A percentile compares a stretch with the other conserved stretches of the same genome.
Evolutionary conservation across 1,139 yeast genomes (phyloP).

Genomic region (Kluyveromyces marxianus): DNA sequence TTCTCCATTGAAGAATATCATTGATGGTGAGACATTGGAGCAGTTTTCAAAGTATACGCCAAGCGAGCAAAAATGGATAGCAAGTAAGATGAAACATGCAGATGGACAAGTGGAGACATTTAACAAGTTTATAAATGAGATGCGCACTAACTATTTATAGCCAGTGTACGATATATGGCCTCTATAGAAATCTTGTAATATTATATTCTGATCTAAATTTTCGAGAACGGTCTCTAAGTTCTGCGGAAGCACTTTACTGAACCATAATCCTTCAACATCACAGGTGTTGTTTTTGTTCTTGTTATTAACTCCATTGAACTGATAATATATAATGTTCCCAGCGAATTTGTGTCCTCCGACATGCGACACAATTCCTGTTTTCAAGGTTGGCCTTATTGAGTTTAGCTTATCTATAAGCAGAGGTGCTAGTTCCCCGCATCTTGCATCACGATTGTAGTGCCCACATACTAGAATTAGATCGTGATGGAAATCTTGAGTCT

Average conservation of each 20-base stretch:
- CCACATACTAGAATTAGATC: conserved; percentile 22
- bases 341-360: conserved; percentile 28
- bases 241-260: conserved; percentile 20
- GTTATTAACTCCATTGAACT: conserved; percentile 3
- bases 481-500: conserved; percentile 5
- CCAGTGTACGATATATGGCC: conserved; percentile 14
- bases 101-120: conserved; percentile 9
- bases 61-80: conserved; percentile 17
- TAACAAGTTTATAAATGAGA: conserved; percentile 16
- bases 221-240: conserved; percentile 10
- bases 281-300: conserved; percentile 1
- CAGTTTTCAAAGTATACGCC: conserved; percentile 13
- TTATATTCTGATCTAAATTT: conserved; percentile 10
- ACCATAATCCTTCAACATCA: conserved; percentile 19
- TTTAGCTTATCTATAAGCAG: conserved; percentile 8
- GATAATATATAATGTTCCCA: conserved; percentile 22
- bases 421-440: conserved; percentile 22
- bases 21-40: conserved; percentile 88
- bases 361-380: conserved; percentile 21
- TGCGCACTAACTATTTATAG: conserved; percentile 23
- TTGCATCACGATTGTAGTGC: conserved; percentile 21
- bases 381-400: conserved; percentile 4
- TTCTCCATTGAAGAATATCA: conserved; percentile 63
- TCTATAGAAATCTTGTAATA: conserved; percentile 16
- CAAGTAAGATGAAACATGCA: conserved; percentile 1